A percentile compares a stretch with the other conserved stretches of the same genome.
These are phyloP conservation scores for Mimosa pudica DNA, from an alignment of 306 rosid genomes.

Conservation along the genomic window DNA sequence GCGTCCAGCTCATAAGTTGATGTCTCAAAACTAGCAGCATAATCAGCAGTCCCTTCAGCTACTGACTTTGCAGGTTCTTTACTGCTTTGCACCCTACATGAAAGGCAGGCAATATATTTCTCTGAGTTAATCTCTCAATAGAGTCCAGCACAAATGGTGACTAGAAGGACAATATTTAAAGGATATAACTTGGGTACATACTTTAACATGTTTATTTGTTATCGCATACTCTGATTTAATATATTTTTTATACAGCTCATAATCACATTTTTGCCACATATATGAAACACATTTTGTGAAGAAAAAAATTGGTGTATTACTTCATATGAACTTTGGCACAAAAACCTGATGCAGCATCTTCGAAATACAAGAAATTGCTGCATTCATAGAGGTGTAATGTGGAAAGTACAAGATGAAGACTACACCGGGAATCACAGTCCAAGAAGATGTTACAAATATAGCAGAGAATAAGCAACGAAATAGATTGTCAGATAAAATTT, in stretches of 20 bases:
- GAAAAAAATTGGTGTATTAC: not conserved
- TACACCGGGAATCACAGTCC: not conserved
- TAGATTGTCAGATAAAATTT: not conserved
- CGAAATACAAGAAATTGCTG: not conserved
- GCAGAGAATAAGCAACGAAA: not conserved
- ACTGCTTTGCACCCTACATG: slow-evolving; percentile 18
- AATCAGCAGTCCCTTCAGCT: slow-evolving; percentile 19
- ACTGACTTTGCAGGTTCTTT: not conserved
- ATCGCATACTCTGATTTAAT: not conserved
- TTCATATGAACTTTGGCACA: not conserved
- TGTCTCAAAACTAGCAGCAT: slow-evolving; percentile 13
- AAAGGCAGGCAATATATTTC: not conserved
- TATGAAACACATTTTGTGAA: not conserved
- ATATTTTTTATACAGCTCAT: not conserved
- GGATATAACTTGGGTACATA: not conserved
- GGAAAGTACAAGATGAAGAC: not conserved
- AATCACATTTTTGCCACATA: not conserved
- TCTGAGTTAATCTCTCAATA: not conserved
- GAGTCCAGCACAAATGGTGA: not conserved
- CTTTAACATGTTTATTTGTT: not conserved
- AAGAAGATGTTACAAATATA: not conserved
- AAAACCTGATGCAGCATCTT: not conserved
- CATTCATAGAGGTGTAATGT: not conserved
- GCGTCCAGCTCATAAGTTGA: not conserved
- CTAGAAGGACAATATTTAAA: not conserved